phyloP scores from a whole-genome alignment of 2,329 filamentous ascomycete species.

The Pyricularia sp. region DNA sequence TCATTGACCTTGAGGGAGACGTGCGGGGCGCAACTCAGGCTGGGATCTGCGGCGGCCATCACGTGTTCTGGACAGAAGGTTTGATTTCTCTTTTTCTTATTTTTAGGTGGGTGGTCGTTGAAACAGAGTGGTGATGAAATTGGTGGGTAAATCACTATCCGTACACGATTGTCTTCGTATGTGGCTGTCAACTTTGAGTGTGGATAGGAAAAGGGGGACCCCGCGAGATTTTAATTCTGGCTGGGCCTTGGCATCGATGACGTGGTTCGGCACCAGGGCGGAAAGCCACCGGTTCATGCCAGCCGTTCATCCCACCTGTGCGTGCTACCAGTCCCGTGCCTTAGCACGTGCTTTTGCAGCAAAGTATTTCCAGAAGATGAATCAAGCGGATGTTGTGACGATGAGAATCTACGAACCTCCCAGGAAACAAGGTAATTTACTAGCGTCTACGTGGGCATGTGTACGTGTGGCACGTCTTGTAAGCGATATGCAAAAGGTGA shows the following conservation, averaged over 20 bases:
- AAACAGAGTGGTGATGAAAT: neutral
- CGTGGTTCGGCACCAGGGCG: neutral
- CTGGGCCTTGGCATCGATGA: neutral
- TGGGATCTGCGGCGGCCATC: constrained; percentile 16
- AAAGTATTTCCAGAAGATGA: no score
- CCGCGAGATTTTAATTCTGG: neutral
- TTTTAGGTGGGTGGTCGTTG: neutral
- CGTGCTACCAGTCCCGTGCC: no score
- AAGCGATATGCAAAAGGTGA: no score
- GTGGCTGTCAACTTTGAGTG: neutral
- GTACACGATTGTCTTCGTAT: neutral
- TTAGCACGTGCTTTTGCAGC: no score
- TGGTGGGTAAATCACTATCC: neutral
- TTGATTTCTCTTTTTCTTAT: neutral
- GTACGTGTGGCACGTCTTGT: no score
- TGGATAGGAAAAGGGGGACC: neutral
- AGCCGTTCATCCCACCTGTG: no score
- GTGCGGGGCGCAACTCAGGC: constrained; percentile 7
- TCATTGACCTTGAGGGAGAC: constrained; percentile 15
- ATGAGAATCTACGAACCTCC: no score
- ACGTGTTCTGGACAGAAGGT: neutral
- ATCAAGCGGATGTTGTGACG: no score
- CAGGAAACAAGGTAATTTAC: no score
- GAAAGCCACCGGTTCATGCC: no score
- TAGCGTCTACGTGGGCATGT: no score